Base-by-base conservation (phyloP, 2,329 filamentous ascomycete species). In the Epichloe sibirici region DNA sequence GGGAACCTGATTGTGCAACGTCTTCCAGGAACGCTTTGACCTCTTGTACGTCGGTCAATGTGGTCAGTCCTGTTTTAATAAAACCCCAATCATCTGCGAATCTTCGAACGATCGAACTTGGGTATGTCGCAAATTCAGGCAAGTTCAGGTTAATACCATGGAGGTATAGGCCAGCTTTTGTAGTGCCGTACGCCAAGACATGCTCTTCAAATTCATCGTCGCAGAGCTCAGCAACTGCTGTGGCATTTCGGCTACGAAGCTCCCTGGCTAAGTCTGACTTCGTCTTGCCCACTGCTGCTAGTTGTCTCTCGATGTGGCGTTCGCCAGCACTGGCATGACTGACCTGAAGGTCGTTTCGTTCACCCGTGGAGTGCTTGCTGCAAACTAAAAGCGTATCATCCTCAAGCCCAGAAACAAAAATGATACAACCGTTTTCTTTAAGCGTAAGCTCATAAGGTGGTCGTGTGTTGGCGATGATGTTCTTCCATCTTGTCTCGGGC, bases 341-440 rank as follows among this genome's bases (percentile, higher is more conserved):
- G 53, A 86, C 58, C 34, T 82, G 77, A 5, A 74, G 70, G 63
- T 94, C 88, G 23, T 69, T 70, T n/a, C 91, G 80, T 25, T 81
- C 74, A 6, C 93, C 93, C 0, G 90, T 97, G 0, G 93, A 97
- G 67, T 98, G 93, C 66, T 98, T 98, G 76, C 91, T 97, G 78
- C 91, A 97, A n/a, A 98, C 90, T 7, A 98, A 74, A 9, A 98
- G 74, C 1, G 88, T 89, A 38, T 82, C 90, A 62, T 96, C 90
- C 62, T 94, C 88, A 23, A 98, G 75, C 13, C 90, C 93, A 15
- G 90, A 85, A 45, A 98, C 83, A 72, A 98, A 98, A 60, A 98
- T 96, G 68, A 98, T 98, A 69, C 93, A 98, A n/a, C 93, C 93
- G 63, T 98, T 98, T 70, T 98, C 93, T 71, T 98, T 98, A 50